These are phyloP conservation scores for Piper longum DNA, from an alignment of 164 flowering plant species.

Conservation along the genomic window DNA sequence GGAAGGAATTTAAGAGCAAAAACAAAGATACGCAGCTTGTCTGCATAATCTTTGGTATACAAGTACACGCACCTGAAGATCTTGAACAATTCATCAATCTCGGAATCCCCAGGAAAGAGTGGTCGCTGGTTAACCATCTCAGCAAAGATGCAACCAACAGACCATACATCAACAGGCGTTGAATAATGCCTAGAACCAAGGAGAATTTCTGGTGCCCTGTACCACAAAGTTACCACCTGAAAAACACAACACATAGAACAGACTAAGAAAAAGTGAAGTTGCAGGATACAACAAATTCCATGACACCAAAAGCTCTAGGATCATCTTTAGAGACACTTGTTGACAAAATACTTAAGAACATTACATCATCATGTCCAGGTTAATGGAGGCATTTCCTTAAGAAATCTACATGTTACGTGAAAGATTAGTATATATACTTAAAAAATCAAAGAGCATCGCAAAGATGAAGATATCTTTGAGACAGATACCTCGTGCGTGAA, in stretches of 20 bases:
- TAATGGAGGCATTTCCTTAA: not conserved
- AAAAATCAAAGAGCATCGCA: not conserved
- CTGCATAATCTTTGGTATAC: not conserved
- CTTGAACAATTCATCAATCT: constrained; percentile 89
- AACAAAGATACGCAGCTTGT: too few species aligned
- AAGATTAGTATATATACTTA: not conserved
- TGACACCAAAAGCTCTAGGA: not conserved
- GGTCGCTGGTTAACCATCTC: constrained; percentile 95
- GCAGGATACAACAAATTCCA: not conserved
- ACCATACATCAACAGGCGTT: constrained; percentile 98
- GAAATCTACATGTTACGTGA: not conserved
- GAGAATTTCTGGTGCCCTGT: constrained; percentile 96
- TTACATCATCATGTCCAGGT: not conserved
- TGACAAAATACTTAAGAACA: not conserved
- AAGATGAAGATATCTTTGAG: not conserved
- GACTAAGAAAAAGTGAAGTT: not conserved
- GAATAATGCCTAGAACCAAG: constrained; percentile 96
- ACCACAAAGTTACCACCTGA: constrained; percentile 96
- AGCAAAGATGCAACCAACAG: constrained; percentile 98
- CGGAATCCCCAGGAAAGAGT: constrained; percentile 95
- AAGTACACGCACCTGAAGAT: constrained; percentile 59
- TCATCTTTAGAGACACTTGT: not conserved
- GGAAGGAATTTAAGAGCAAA: not conserved
- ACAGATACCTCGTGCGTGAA: constrained; percentile 82
- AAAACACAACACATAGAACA: not conserved